Evolutionary conservation across 2,329 filamentous ascomycete species (phyloP).

Genomic region (Ophiostoma quercus): DNA sequence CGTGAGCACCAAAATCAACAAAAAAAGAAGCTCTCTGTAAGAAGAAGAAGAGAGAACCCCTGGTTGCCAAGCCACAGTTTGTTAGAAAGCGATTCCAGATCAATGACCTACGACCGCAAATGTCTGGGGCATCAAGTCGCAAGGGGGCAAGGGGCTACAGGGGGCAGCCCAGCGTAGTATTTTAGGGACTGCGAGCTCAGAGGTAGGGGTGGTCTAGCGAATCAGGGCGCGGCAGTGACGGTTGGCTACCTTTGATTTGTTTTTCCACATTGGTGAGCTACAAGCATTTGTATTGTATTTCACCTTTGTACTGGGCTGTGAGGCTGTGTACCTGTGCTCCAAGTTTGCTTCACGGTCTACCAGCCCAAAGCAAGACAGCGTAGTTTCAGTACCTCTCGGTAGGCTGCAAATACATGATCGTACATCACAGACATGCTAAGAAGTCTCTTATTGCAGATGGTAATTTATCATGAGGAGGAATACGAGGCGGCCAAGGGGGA

Average conservation of each 20-base stretch:
- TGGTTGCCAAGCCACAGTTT: background rate
- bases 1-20: background rate
- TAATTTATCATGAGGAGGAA: conserved; percentile 1
- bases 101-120: background rate
- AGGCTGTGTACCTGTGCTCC: background rate
- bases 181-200: background rate
- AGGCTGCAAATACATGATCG: background rate
- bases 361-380: background rate
- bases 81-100: background rate
- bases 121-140: background rate
- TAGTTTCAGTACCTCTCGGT: background rate
- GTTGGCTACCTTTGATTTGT: background rate
- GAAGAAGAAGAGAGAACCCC: background rate
- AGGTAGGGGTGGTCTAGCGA: background rate
- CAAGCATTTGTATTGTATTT: background rate
- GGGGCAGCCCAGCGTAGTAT: background rate
- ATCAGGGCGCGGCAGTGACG: background rate
- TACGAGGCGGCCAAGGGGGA: background rate
- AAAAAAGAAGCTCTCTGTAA: background rate
- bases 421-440: background rate
- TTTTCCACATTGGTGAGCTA: background rate
- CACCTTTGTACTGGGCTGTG: background rate
- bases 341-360: conserved; percentile 2
- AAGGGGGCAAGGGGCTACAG: background rate
- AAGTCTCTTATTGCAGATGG: background rate